These are phyloP conservation scores for Dactylorhiza incarnata DNA, from an alignment of 106 monocot species.

Conservation along the genomic window DNA sequence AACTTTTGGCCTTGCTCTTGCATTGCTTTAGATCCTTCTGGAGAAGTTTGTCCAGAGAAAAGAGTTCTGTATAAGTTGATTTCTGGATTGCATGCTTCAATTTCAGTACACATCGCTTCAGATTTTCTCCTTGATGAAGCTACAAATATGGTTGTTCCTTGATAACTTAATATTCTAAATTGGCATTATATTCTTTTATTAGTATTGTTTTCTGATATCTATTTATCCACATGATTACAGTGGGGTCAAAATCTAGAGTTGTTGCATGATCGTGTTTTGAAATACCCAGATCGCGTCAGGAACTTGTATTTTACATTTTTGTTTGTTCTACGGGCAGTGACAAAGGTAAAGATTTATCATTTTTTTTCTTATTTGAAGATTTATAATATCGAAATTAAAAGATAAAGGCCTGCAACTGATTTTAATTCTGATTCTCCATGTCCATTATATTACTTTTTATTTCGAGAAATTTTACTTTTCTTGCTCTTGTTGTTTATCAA, in stretches of 20 bases:
- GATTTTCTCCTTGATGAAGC: slow-evolving; percentile 79
- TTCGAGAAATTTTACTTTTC: too few species aligned
- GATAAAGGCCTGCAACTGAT: slow-evolving; percentile 1
- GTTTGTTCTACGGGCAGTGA: slow-evolving; percentile 91
- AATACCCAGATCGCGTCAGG: slow-evolving; percentile 68
- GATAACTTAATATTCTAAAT: neutral
- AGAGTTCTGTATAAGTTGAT: slow-evolving; percentile 61
- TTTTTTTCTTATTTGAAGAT: neutral
- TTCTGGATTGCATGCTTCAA: slow-evolving; percentile 70
- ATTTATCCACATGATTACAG: slow-evolving; percentile 26
- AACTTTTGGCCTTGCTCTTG: slow-evolving; percentile 4
- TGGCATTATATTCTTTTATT: neutral
- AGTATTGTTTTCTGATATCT: slow-evolving; percentile 1
- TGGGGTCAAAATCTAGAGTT: slow-evolving; percentile 90
- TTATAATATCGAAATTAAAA: neutral
- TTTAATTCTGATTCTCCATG: too few species aligned
- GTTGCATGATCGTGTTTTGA: slow-evolving; percentile 83
- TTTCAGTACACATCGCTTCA: slow-evolving; percentile 86
- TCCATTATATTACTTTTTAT: too few species aligned
- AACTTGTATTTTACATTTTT: slow-evolving; percentile 93
- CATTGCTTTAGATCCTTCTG: slow-evolving; percentile 63
- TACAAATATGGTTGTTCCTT: slow-evolving; percentile 40
- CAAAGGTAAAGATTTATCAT: slow-evolving; percentile 45
- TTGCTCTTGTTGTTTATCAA: too few species aligned
- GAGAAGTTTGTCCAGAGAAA: slow-evolving; percentile 64